Evolutionary conservation across 2,329 filamentous ascomycete genomes (phyloP), one percentile per base, ranked within the genome.

Genomic region (Aspergillus sergii): DNA sequence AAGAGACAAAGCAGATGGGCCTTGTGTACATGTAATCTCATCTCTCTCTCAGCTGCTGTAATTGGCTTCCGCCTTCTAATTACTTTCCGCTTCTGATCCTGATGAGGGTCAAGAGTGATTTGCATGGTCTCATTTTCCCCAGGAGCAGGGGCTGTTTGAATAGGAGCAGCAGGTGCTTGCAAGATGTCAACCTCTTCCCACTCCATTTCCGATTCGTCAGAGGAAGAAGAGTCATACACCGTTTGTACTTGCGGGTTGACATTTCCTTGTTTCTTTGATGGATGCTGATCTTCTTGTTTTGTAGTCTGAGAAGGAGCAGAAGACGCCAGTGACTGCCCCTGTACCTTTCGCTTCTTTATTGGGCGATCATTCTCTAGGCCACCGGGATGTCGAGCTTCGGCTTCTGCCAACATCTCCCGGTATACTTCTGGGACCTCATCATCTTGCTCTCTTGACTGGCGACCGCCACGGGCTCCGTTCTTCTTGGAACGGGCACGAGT

Each of bases 1-100:
- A 99, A 78, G 2, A 99, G 83, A 74, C 92, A 96, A 16, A 97
- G 80, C 0, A 98, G 68, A 78, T 99, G 94, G 65, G 89, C 83
- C 77, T 94, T 96, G 77, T 99, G 95, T n/a, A 93, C 84, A 58
- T 92, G 86, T 34, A 95, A 75, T 23, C 94, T 87, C 34, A 84
- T 73, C 54, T 82, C 84, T 66, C 84, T 88, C 66, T 90, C 88
- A 1, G 82, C 81, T 8, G 81, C 80, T 1, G 85, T 85, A 19
- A 85, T 78, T 23, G 85, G 82, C 64, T 84, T 86, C 58, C 85
- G 80, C 66, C 81, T 80, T 32, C 73, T 64, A 12, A 67, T 26
- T 56, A 64, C 54, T 48, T 68, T 71, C 56, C 72, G 75, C 41
- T 62, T 67, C 39, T 67, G 66, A 21, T 70, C 68, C 16, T 68